Conservation (phyloP, 129 eudicot species). For the Flaveria bidentis region DNA sequence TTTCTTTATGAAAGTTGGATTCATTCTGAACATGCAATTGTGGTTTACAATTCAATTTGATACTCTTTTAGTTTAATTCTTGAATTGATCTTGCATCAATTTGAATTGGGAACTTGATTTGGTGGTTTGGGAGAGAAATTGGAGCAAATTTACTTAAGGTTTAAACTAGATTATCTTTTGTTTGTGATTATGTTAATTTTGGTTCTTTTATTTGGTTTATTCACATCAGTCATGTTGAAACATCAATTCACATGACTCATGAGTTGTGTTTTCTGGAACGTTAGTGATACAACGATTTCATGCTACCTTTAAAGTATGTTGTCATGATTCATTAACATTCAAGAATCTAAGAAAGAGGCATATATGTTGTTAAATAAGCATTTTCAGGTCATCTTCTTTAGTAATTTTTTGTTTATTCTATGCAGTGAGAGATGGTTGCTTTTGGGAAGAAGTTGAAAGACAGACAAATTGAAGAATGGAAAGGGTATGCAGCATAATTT, state of each 20-base stretch:
- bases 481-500: constrained; percentile 49
- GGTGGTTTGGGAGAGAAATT: constrained; percentile 6
- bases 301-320: constrained; percentile 2
- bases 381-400: constrained; percentile 11
- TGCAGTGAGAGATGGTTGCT: constrained; percentile 84
- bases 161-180: not conserved
- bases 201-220: not conserved
- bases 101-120: not conserved
- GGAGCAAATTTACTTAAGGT: not conserved
- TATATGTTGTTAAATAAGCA: constrained; percentile 16
- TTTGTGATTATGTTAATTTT: not conserved
- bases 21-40: constrained; percentile 15
- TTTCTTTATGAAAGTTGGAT: constrained; percentile 11
- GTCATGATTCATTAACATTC: not conserved
- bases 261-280: not conserved
- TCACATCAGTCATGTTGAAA: not conserved
- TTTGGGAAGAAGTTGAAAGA: constrained; percentile 97
- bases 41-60: not conserved
- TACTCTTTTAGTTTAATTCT: not conserved
- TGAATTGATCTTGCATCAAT: not conserved
- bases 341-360: not conserved
- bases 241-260: not conserved
- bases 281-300: not conserved
- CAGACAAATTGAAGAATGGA: constrained; percentile 95
- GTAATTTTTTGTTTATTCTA: not conserved